Conservation (phyloP, 768 basidiomycete genomes). For the Suillus paluster region DNA sequence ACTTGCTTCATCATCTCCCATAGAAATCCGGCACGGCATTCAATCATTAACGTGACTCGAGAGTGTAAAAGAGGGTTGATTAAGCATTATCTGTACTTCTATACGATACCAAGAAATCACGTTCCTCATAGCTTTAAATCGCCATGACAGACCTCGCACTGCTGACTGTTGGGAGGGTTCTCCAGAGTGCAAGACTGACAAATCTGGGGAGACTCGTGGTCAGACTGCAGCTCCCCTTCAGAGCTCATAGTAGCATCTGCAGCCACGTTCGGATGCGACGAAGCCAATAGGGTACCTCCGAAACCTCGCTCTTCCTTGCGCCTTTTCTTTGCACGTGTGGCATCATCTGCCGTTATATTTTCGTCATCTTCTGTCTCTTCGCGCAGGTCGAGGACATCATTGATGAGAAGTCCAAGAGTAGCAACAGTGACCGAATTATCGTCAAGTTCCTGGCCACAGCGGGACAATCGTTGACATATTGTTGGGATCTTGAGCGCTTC, state of each 20-base stretch:
- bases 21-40: constrained; percentile 30
- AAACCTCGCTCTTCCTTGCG: constrained; percentile 69
- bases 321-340: constrained; percentile 43
- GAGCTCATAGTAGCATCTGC: constrained; percentile 38
- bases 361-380: constrained; percentile 66
- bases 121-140: constrained; percentile 32
- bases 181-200: constrained; percentile 64
- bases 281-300: constrained; percentile 70
- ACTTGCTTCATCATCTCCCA: constrained; percentile 31
- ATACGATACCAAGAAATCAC: constrained; percentile 34
- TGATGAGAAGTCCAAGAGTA: constrained; percentile 60
- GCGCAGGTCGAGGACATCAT: constrained; percentile 68
- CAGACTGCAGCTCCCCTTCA: constrained; percentile 30
- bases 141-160: constrained; percentile 55
- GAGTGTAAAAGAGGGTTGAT: constrained; percentile 28
- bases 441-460: constrained; percentile 62
- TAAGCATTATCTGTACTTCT: constrained; percentile 42
- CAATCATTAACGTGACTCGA: constrained; percentile 18
- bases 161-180: constrained; percentile 47
- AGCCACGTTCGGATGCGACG: constrained; percentile 37
- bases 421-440: constrained; percentile 58
- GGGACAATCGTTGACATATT: constrained; percentile 75
- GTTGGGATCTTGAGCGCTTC: constrained; percentile 68
- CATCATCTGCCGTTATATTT: constrained; percentile 55
- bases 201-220: constrained; percentile 38